Conservation (phyloP, 2,329 filamentous ascomycete species). For the Diaporthe sp. region DNA sequence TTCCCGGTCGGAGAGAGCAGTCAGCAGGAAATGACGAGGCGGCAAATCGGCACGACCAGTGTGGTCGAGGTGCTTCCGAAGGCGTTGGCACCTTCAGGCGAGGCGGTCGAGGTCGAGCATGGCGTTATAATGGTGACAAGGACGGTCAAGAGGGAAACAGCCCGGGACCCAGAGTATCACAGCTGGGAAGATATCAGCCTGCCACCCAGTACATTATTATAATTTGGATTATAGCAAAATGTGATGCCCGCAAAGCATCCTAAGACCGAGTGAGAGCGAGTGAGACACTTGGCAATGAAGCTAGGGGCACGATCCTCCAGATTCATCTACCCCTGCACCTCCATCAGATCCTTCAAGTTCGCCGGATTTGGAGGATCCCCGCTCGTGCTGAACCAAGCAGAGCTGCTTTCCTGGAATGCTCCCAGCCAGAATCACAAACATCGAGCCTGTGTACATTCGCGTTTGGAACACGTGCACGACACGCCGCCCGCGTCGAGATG, state of each 20-base stretch:
- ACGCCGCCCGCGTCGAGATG: not conserved
- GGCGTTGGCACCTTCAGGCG: not conserved
- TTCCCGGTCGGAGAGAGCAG: constrained; percentile 16
- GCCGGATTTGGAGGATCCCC: not conserved
- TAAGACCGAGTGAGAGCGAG: not conserved
- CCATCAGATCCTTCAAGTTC: not conserved
- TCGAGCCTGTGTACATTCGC: not conserved
- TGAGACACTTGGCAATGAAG: not conserved
- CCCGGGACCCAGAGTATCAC: not conserved
- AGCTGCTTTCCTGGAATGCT: not conserved
- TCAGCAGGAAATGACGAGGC: constrained; percentile 4
- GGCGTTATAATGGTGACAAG: constrained; percentile 25
- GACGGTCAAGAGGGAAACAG: constrained; percentile 15
- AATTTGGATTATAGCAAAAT: not conserved
- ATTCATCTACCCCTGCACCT: not conserved
- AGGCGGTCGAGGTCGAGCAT: not conserved
- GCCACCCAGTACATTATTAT: constrained; percentile 10
- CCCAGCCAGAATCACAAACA: not conserved
- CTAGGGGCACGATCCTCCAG: not conserved
- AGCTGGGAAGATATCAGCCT: not conserved
- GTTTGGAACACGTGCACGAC: not conserved
- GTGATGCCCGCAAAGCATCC: not conserved
- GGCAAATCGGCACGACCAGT: constrained; percentile 24
- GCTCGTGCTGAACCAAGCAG: not conserved
- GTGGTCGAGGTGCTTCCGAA: constrained; percentile 19